phyloP scores from a whole-genome alignment of 352 stramenopile genomes.

The Phytophthora aleatoria region DNA sequence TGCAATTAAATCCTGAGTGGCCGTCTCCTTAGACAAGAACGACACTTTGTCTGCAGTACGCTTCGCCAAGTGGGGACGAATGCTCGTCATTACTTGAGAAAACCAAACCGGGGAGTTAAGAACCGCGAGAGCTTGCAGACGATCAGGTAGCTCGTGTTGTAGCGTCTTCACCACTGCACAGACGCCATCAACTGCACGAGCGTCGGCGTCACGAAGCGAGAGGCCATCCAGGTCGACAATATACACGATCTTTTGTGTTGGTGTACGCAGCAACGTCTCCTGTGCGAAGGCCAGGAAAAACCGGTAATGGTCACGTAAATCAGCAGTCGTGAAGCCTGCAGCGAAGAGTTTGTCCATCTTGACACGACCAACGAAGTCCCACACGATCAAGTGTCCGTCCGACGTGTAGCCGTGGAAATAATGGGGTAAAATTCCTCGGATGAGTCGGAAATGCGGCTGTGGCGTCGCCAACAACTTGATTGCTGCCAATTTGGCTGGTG shows the following conservation, averaged over 20 bases:
- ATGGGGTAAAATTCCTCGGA: slow-evolving; percentile 73
- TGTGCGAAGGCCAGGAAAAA: slow-evolving; percentile 81
- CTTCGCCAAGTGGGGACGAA: slow-evolving; percentile 62
- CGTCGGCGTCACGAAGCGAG: slow-evolving; percentile 69
- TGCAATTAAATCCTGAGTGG: slow-evolving; percentile 52
- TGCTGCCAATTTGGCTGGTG: slow-evolving; percentile 31
- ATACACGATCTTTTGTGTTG: slow-evolving; percentile 74
- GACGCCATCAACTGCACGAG: slow-evolving; percentile 68
- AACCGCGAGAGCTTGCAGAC: slow-evolving; percentile 60
- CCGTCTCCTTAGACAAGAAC: slow-evolving; percentile 54
- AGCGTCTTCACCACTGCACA: slow-evolving; percentile 58
- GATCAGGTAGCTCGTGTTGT: slow-evolving; percentile 69
- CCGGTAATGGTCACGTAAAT: slow-evolving; percentile 75
- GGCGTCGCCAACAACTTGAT: slow-evolving; percentile 54
- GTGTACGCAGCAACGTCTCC: slow-evolving; percentile 64
- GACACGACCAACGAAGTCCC: slow-evolving; percentile 80
- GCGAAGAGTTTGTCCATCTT: slow-evolving; percentile 76
- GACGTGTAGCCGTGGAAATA: slow-evolving; percentile 81
- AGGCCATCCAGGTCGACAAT: slow-evolving; percentile 80
- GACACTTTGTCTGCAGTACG: slow-evolving; percentile 70
- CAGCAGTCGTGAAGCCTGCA: slow-evolving; percentile 70
- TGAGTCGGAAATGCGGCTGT: slow-evolving; percentile 73
- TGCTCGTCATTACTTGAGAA: slow-evolving; percentile 71
- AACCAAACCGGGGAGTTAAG: slow-evolving; percentile 83
- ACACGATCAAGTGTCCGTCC: slow-evolving; percentile 70